These are phyloP conservation scores for Jaapia argillacea DNA, from an alignment of 768 basidiomycete species.

Conservation along the genomic window DNA sequence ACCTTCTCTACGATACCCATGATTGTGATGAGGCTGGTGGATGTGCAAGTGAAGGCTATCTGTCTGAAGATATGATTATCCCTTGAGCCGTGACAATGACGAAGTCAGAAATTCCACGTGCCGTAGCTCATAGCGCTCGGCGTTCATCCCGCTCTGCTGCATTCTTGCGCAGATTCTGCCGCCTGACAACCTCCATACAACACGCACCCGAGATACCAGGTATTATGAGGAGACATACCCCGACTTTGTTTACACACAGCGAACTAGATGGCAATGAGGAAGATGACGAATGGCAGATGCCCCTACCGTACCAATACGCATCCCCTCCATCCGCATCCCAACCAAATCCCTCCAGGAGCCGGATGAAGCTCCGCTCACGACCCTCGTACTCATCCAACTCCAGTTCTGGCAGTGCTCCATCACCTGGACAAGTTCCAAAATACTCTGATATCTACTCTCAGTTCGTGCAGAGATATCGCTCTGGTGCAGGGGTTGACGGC, in stretches of 20 bases:
- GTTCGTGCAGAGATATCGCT: slow-evolving; percentile 69
- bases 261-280: slow-evolving; percentile 46
- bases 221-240: slow-evolving; percentile 48
- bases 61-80: no score
- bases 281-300: slow-evolving; percentile 31
- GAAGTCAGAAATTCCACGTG: no score
- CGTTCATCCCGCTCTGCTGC: neutral
- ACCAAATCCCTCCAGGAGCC: slow-evolving; percentile 12
- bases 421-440: slow-evolving; percentile 22
- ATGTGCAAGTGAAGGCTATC: no score
- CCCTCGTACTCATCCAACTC: slow-evolving; percentile 20
- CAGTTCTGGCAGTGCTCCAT: slow-evolving; percentile 15
- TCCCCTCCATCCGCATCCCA: slow-evolving; percentile 13
- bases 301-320: slow-evolving; percentile 8
- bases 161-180: neutral
- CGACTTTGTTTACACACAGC: slow-evolving; percentile 58
- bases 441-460: slow-evolving; percentile 68
- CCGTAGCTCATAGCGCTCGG: no score
- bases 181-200: neutral
- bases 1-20: slow-evolving; percentile 97
- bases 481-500: slow-evolving; percentile 48
- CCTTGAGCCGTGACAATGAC: no score
- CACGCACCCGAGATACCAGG: neutral
- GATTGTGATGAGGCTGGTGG: no score
- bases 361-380: slow-evolving; percentile 19